Conservation (phyloP, 192 early-diverging fungal genomes). For the Paraglomus occultum region DNA sequence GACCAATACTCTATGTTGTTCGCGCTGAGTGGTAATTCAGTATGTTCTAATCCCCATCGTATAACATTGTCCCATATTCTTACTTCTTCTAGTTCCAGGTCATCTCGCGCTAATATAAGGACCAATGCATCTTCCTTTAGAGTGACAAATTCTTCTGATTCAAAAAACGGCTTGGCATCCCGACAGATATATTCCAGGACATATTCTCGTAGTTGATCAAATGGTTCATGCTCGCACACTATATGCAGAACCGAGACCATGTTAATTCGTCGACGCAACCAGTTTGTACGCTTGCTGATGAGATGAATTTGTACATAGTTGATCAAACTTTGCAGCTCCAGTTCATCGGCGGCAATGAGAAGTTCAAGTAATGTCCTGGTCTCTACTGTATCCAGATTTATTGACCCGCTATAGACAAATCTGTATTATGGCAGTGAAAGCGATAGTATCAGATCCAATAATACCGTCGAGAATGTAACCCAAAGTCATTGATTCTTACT, state of each 20-base stretch:
- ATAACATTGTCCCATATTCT: neutral
- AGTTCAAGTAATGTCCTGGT: slow-evolving; percentile 7
- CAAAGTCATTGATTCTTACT: neutral
- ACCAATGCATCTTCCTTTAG: neutral
- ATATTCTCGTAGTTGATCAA: neutral
- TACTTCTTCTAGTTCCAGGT: neutral
- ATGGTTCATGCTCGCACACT: neutral
- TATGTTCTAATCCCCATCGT: neutral
- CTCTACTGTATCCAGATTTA: slow-evolving; percentile 5
- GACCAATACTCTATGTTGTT: slow-evolving; percentile 2
- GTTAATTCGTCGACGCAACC: slow-evolving; percentile 4
- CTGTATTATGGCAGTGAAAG: too few relatives aligned
- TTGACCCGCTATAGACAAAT: too few relatives aligned
- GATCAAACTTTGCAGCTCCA: too few relatives aligned
- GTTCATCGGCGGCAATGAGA: slow-evolving; percentile 21
- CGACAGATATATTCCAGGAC: neutral
- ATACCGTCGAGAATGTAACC: too few relatives aligned
- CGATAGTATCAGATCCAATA: too few relatives aligned
- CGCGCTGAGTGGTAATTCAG: too few relatives aligned
- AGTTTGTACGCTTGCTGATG: neutral
- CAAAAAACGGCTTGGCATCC: too few relatives aligned
- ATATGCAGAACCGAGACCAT: neutral
- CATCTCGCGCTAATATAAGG: neutral
- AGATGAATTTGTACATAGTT: slow-evolving; percentile 8
- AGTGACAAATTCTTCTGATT: neutral